Conservation (phyloP, 306 rosid genomes). For the Begonia peltatifolia region DNA sequence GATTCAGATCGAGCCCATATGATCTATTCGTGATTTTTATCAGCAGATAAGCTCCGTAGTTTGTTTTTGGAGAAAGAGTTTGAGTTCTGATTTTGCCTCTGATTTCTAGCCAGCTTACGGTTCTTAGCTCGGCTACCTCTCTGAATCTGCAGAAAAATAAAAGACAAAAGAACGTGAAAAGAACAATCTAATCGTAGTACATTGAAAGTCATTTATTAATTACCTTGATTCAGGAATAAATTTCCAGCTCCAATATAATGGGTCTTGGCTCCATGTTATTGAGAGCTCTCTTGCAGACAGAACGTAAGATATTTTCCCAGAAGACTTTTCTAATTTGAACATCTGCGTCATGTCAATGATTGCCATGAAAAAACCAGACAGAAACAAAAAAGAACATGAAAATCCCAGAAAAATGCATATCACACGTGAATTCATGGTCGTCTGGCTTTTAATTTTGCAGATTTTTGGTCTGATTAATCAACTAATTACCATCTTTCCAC, state of each 20-base stretch:
- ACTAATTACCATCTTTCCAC: conserved; percentile 27
- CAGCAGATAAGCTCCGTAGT: conserved; percentile 32
- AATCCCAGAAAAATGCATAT: no score
- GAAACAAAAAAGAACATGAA: no score
- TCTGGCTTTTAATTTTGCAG: no score
- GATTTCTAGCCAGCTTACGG: conserved; percentile 37
- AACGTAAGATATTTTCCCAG: conserved; percentile 26
- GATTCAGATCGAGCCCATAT: conserved; percentile 31
- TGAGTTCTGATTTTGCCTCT: conserved; percentile 28
- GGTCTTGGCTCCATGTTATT: conserved; percentile 30
- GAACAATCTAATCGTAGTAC: no score
- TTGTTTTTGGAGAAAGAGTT: conserved; percentile 27
- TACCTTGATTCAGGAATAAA: conserved; percentile 29
- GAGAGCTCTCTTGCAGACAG: conserved; percentile 43
- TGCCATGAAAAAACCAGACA: no score
- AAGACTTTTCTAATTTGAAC: conserved; percentile 29
- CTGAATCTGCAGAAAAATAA: conserved; percentile 22
- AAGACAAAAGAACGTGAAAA: no score
- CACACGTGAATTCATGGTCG: no score
- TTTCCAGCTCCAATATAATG: conserved; percentile 48
- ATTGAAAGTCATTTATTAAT: no score
- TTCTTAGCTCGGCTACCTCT: conserved; percentile 32
- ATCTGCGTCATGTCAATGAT: conserved; percentile 14
- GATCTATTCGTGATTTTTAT: conserved; percentile 27
- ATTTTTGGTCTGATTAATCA: no score